Evolutionary conservation across 257 asterid genomes (phyloP), one percentile per base, ranked within the genome.

Genomic region (Gardenia jasminoides): DNA sequence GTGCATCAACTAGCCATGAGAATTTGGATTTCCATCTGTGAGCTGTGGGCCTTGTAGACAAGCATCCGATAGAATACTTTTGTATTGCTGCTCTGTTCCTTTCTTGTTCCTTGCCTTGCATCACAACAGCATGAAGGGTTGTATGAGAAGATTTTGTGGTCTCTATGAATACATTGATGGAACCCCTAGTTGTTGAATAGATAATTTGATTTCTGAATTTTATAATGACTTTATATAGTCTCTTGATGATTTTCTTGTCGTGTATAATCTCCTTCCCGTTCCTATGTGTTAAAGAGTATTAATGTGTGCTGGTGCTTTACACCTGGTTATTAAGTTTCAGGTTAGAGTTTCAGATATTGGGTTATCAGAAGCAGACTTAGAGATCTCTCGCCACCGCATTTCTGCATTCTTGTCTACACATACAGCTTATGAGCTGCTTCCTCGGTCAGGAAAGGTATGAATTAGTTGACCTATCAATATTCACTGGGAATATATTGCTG

Each of bases 361-460:
- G 83, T 86, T 93, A 80, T 85, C 99, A 52, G 92, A 91, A 79
- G 85, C 95, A 31, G 97, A 96, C 81, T 78, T 96, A 75, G 92
- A 87, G 86, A 82, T 89, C 47, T 91, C 97, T 19, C 91, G 94
- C 70, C 92, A 89, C 50, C 97, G 91, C 52, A 87, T 93, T 74
- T 87, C 92, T 75, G 89, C 87, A 31, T 94, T 86, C 84, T 48
- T 96, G 86, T 91, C 97, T 22, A 80, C 94, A 8, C 97, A 93
- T 85, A 86, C 88, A 85, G 94, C 96, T 73, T 92, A 92, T 80
- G 98, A 93, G 88, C 86, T 93, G 88, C 92, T 96, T 80, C 99
- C 99, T 28, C 96, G 86, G 82, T 93, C 99, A 80, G 98, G 97
- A 82, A 96, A 96, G 97, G 99, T 92, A 30, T 65, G 83, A 66